These are phyloP conservation scores for Rhizophora apiculata DNA, from an alignment of 345 rosid genomes.

Conservation along the genomic window DNA sequence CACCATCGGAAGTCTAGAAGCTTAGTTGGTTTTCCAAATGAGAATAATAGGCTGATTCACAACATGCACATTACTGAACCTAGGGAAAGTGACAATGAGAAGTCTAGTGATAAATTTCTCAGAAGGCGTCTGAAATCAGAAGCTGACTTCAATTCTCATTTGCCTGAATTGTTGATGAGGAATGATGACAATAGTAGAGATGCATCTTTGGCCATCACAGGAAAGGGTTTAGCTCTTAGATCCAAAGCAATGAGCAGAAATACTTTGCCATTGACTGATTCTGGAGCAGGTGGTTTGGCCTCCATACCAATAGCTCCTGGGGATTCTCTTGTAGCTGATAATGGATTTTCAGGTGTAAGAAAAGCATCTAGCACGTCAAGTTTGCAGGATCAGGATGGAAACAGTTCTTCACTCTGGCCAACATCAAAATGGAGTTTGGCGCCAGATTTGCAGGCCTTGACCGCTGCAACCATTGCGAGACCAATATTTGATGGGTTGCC, in stretches of 20 bases:
- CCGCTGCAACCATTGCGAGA: slow-evolving; percentile 21
- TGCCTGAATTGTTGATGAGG: slow-evolving; percentile 5
- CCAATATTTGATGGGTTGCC: slow-evolving; percentile 34
- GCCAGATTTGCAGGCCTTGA: slow-evolving; percentile 24
- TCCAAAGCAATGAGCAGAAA: slow-evolving; percentile 15
- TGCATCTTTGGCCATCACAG: slow-evolving; percentile 15
- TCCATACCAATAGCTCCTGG: slow-evolving; percentile 23
- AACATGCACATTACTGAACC: slow-evolving; percentile 16
- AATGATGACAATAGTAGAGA: slow-evolving; percentile 18
- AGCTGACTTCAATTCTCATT: slow-evolving; percentile 33
- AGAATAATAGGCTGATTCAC: slow-evolving; percentile 7
- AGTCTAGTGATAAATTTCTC: slow-evolving; percentile 39
- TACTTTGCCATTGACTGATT: neutral
- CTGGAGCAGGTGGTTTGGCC: slow-evolving; percentile 21
- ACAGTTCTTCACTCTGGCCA: slow-evolving; percentile 16
- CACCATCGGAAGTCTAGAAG: slow-evolving; percentile 44
- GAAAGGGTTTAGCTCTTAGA: slow-evolving; percentile 31
- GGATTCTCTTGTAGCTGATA: neutral
- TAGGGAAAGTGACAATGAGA: slow-evolving; percentile 32
- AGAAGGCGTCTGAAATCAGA: slow-evolving; percentile 74
- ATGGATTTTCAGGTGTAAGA: slow-evolving; percentile 11
- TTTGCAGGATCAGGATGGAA: slow-evolving; percentile 14
- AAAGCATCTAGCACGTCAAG: slow-evolving; percentile 29
- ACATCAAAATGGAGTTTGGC: slow-evolving; percentile 21
- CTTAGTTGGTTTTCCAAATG: slow-evolving; percentile 39